phyloP scores from a whole-genome alignment of 1,284 basidiomycete species.

The Boletus subluridellus region DNA sequence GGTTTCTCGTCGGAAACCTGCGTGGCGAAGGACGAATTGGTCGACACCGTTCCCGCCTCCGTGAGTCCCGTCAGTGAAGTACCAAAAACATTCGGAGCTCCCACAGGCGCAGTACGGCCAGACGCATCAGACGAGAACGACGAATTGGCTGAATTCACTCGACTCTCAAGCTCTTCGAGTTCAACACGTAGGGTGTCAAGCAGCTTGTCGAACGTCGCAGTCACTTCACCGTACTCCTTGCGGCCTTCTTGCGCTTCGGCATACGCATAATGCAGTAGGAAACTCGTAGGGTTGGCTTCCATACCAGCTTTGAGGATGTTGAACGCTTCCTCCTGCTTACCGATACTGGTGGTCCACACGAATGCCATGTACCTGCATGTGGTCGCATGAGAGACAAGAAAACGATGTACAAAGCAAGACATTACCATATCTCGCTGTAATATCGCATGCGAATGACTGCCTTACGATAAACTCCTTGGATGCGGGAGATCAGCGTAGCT shows the following conservation, averaged over 20 bases:
- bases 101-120: constrained; percentile 29
- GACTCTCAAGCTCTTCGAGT: constrained; percentile 66
- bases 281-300: constrained; percentile 84
- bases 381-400: constrained; percentile 13
- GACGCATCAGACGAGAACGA: constrained; percentile 37
- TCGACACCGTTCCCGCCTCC: constrained; percentile 32
- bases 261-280: constrained; percentile 85
- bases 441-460: constrained; percentile 89
- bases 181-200: constrained; percentile 67
- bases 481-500: constrained; percentile 60
- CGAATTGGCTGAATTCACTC: constrained; percentile 43
- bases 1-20: constrained; percentile 48
- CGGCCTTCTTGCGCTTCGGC: constrained; percentile 79
- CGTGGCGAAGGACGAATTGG: constrained; percentile 42
- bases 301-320: constrained; percentile 82
- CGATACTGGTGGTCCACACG: constrained; percentile 70
- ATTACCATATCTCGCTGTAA: constrained; percentile 91
- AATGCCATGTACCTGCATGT: constrained; percentile 82
- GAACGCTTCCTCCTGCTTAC: constrained; percentile 78
- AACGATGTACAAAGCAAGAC: constrained; percentile 5
- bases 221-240: constrained; percentile 65
- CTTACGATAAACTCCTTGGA: constrained; percentile 85
- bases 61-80: constrained; percentile 16
- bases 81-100: constrained; percentile 18
- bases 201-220: constrained; percentile 68